Conservation (phyloP, 202 grass and related monocot species). For the Elaeis oleifera region DNA sequence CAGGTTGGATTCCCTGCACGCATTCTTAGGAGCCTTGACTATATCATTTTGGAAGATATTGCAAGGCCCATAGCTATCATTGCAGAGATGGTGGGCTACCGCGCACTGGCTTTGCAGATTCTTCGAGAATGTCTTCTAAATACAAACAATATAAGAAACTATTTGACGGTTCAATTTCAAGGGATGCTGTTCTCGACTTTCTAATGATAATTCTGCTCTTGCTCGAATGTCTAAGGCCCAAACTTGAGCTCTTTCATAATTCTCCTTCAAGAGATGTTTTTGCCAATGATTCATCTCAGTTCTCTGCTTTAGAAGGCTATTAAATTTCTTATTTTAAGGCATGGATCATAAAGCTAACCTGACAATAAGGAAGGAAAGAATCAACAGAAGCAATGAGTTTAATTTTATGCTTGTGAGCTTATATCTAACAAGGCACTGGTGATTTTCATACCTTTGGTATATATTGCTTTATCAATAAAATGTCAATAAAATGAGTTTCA, state of each 20-base stretch:
- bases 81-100: slow-evolving; percentile 84
- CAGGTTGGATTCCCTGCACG: slow-evolving; percentile 64
- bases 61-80: slow-evolving; percentile 71
- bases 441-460: too few species aligned
- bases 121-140: slow-evolving; percentile 76
- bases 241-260: neutral
- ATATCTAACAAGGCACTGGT: too few species aligned
- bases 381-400: too few species aligned
- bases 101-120: slow-evolving; percentile 59
- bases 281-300: too few species aligned
- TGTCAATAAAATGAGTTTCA: neutral
- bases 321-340: too few species aligned
- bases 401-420: too few species aligned
- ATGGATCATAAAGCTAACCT: too few species aligned
- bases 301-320: too few species aligned
- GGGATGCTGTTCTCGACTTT: slow-evolving; percentile 74
- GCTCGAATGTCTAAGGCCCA: slow-evolving; percentile 92
- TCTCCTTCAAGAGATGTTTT: too few species aligned
- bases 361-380: too few species aligned
- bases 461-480: too few species aligned
- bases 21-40: slow-evolving; percentile 60
- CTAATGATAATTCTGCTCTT: slow-evolving; percentile 98
- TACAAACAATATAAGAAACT: slow-evolving; percentile 53
- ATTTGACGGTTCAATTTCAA: slow-evolving; percentile 41
- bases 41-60: slow-evolving; percentile 55